These are phyloP conservation scores for Neonectria neomacrospora DNA, from an alignment of 2,329 filamentous ascomycete species.

Conservation along the genomic window DNA sequence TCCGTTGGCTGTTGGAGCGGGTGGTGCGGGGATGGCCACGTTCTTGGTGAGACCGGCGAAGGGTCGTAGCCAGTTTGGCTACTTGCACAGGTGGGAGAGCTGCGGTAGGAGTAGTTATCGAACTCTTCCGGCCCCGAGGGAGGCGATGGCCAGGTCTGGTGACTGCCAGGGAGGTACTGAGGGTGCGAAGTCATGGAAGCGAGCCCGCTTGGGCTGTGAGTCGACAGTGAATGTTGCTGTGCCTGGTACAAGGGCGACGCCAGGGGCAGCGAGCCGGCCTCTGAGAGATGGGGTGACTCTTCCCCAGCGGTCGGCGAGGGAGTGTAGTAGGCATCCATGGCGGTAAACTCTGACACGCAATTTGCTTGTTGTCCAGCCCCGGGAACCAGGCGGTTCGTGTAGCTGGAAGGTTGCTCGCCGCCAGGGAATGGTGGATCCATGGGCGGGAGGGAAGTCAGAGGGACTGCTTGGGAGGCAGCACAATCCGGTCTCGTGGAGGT, in stretches of 20 bases:
- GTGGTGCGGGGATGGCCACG: constrained; percentile 48
- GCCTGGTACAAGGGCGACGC: constrained; percentile 36
- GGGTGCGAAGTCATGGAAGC: constrained; percentile 39
- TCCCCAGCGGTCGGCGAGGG: constrained; percentile 37
- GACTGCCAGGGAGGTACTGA: constrained; percentile 36
- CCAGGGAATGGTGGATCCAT: constrained; percentile 48
- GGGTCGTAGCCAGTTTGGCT: constrained; percentile 43
- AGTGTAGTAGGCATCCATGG: constrained; percentile 41
- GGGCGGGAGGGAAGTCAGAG: constrained; percentile 28
- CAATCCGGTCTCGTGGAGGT: constrained; percentile 38
- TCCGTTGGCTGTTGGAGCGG: constrained; percentile 35
- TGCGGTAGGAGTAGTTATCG: constrained; percentile 51
- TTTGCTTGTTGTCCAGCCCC: constrained; percentile 45
- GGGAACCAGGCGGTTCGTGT: constrained; percentile 45
- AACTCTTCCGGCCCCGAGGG: constrained; percentile 52
- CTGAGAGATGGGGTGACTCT: constrained; percentile 39
- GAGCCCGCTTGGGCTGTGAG: constrained; percentile 36
- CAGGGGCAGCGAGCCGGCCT: constrained; percentile 36
- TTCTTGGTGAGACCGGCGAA: constrained; percentile 48
- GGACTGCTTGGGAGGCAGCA: constrained; percentile 32
- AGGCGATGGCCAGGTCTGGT: constrained; percentile 51
- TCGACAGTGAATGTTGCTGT: constrained; percentile 31
- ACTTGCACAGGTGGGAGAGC: constrained; percentile 45
- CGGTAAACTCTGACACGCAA: constrained; percentile 42
- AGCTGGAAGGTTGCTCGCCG: constrained; percentile 46